Percentiles rank a stretch among this genome's conserved stretches.
These are phyloP conservation scores for Fusarium kyushuense DNA, from an alignment of 2,329 filamentous ascomycete genomes.

Conservation along the genomic window DNA sequence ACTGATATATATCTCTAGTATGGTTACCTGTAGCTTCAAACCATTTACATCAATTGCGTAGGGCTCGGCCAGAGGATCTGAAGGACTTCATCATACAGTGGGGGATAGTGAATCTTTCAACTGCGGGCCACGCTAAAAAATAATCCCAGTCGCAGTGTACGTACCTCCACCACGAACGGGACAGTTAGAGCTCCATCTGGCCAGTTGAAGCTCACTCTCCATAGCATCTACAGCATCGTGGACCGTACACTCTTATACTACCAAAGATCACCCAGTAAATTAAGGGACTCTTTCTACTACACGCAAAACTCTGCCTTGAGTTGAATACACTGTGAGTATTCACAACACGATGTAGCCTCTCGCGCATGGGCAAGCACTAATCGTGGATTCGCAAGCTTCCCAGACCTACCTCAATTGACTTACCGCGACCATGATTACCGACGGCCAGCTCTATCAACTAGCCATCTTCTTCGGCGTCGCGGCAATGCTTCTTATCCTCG, in stretches of 20 bases:
- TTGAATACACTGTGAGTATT: constrained; percentile 11
- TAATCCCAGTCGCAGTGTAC: constrained; percentile 34
- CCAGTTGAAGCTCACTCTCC: constrained; percentile 43
- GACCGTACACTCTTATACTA: not conserved
- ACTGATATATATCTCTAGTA: not conserved
- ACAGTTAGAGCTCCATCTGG: constrained; percentile 48
- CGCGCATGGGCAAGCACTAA: constrained; percentile 26
- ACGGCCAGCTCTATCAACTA: constrained; percentile 89
- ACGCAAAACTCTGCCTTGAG: not conserved
- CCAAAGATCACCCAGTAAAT: not conserved
- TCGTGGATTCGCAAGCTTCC: constrained; percentile 14
- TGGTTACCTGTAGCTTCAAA: not conserved
- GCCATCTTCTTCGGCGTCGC: constrained; percentile 92
- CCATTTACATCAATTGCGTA: not conserved
- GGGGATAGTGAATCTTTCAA: constrained; percentile 24
- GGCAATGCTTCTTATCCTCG: constrained; percentile 90
- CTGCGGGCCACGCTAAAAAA: constrained; percentile 20
- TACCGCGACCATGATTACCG: constrained; percentile 84
- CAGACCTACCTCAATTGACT: constrained; percentile 12
- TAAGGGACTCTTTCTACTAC: not conserved
- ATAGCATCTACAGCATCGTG: constrained; percentile 30
- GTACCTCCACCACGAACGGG: constrained; percentile 29
- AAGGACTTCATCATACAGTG: constrained; percentile 7
- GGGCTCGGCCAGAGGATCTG: not conserved
- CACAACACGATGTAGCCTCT: not conserved